Evolutionary conservation across 2,329 filamentous ascomycete genomes (phyloP).

Genomic region (Colletotrichum cordylinicola): DNA sequence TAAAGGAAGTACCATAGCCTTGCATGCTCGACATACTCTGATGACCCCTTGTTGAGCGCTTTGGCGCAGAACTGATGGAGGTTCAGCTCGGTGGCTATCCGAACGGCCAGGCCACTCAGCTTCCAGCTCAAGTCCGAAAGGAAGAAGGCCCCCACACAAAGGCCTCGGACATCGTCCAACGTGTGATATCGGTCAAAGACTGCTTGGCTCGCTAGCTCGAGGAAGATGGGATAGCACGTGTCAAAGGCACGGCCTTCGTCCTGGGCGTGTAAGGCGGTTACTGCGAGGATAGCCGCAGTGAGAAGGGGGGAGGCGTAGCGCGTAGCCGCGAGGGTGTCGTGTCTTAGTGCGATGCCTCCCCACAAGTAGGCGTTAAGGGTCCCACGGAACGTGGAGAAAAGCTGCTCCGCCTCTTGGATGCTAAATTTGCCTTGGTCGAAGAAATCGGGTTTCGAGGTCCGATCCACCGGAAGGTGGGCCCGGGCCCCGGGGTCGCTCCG

Average conservation of each 20-base stretch:
- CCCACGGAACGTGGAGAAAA: slow-evolving; percentile 31
- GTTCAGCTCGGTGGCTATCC: slow-evolving; percentile 63
- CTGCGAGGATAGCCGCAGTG: slow-evolving; percentile 35
- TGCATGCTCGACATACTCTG: slow-evolving; percentile 58
- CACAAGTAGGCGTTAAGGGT: slow-evolving; percentile 38
- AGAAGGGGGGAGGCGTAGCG: slow-evolving; percentile 34
- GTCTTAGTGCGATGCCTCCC: slow-evolving; percentile 35
- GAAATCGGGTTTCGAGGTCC: slow-evolving; percentile 30
- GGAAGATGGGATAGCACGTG: slow-evolving; percentile 62
- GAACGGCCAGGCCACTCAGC: slow-evolving; percentile 62
- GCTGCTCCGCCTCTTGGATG: slow-evolving; percentile 29
- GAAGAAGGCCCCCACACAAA: slow-evolving; percentile 71
- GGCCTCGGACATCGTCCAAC: slow-evolving; percentile 63
- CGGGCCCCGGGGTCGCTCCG: slow-evolving; percentile 32
- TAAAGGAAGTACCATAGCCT: slow-evolving; percentile 69
- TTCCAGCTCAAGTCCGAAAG: slow-evolving; percentile 62
- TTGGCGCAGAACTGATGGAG: slow-evolving; percentile 59
- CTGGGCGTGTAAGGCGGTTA: slow-evolving; percentile 34
- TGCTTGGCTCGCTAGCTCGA: slow-evolving; percentile 60
- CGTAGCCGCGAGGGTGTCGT: slow-evolving; percentile 30
- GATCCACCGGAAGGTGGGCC: slow-evolving; percentile 12
- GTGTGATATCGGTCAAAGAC: slow-evolving; percentile 61
- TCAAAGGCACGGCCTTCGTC: slow-evolving; percentile 54
- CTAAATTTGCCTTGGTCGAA: slow-evolving; percentile 32
- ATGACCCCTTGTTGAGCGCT: slow-evolving; percentile 45